These are phyloP conservation scores for Lipomyces mesembrius DNA, from an alignment of 805 yeast genomes.

Conservation along the genomic window DNA sequence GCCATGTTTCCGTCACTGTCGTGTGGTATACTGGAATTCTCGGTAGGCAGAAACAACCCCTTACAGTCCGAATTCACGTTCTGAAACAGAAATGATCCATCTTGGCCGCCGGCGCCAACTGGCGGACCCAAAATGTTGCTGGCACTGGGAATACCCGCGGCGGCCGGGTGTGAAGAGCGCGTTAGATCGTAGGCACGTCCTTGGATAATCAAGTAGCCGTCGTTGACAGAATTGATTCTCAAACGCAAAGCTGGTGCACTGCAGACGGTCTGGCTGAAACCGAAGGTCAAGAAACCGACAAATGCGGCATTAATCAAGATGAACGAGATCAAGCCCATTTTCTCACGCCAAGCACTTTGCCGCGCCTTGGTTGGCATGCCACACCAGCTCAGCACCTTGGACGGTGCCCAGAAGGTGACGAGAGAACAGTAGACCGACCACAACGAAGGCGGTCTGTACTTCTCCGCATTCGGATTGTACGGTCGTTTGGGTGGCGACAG, in stretches of 20 bases:
- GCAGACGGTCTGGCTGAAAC: constrained; percentile 85
- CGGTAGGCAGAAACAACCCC: constrained; percentile 71
- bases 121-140: constrained; percentile 84
- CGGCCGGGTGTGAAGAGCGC: constrained; percentile 74
- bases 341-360: constrained; percentile 97
- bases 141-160: constrained; percentile 73
- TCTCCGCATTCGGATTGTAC: background rate
- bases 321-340: constrained; percentile 79
- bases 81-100: constrained; percentile 83
- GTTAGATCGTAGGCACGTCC: constrained; percentile 80
- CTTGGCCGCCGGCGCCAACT: constrained; percentile 82
- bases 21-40: constrained; percentile 71
- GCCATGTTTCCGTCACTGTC: constrained; percentile 67
- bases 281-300: constrained; percentile 88
- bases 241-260: constrained; percentile 54
- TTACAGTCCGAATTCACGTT: constrained; percentile 91
- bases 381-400: constrained; percentile 66
- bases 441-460: constrained; percentile 40
- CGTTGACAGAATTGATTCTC: constrained; percentile 60
- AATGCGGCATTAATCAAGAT: constrained; percentile 74
- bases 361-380: constrained; percentile 81
- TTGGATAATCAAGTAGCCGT: constrained; percentile 71
- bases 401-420: constrained; percentile 92
- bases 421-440: constrained; percentile 84
- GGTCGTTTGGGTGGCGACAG: background rate